phyloP scores from a whole-genome alignment of 345 rosid species.

The Populus ilicifolia region DNA sequence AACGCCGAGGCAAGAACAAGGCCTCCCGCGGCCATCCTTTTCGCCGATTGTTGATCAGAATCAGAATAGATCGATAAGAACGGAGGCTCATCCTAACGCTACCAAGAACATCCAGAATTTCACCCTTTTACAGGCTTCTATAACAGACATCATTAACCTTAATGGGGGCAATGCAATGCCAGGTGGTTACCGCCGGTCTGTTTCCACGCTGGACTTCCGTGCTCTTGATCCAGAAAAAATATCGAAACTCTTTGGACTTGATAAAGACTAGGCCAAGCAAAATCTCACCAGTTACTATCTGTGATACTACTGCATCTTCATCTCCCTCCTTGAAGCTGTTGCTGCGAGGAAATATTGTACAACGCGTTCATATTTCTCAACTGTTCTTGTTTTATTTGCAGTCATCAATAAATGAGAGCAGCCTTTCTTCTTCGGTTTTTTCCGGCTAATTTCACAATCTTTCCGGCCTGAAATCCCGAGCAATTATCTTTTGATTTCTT shows the following conservation, averaged over 20 bases:
- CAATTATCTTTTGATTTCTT: no score
- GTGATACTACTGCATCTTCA: background rate
- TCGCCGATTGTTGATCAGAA: conserved; percentile 30
- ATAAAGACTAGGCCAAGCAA: conserved; percentile 12
- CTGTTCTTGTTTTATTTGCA: background rate
- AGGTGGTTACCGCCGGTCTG: conserved; percentile 38
- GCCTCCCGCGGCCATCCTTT: conserved; percentile 25
- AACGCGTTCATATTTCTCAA: background rate
- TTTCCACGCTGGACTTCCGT: conserved; percentile 50
- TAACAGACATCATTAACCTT: conserved; percentile 44
- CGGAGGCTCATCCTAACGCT: conserved; percentile 58
- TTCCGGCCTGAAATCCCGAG: no score
- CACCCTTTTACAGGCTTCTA: conserved; percentile 53
- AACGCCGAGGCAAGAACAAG: background rate
- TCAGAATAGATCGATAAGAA: conserved; percentile 15
- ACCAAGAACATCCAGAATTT: conserved; percentile 47
- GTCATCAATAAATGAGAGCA: background rate
- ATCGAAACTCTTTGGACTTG: conserved; percentile 32
- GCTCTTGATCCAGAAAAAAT: conserved; percentile 42
- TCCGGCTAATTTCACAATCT: no score
- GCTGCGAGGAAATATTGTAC: background rate
- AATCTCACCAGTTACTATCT: background rate
- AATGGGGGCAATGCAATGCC: conserved; percentile 34
- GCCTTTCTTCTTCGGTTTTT: no score
- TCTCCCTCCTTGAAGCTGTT: background rate